phyloP scores from a whole-genome alignment of 805 yeast species.

The Clavispora phyllophila region DNA sequence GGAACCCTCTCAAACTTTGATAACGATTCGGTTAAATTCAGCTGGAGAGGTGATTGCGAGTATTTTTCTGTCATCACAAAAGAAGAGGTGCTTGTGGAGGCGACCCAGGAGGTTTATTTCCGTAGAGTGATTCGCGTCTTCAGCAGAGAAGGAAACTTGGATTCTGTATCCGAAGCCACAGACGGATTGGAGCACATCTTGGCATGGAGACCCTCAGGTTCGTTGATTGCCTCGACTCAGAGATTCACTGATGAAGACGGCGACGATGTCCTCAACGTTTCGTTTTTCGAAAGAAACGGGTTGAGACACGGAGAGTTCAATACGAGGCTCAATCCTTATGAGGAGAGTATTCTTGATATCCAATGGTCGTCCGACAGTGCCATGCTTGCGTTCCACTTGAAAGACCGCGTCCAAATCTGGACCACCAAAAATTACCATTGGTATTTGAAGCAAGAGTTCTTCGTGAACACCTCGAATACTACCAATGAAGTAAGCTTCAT shows the following conservation, averaged over 20 bases:
- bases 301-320: slow-evolving; percentile 83
- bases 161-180: slow-evolving; percentile 84
- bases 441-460: slow-evolving; percentile 83
- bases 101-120: slow-evolving; percentile 30
- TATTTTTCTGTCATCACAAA: slow-evolving; percentile 64
- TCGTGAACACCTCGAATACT: slow-evolving; percentile 21
- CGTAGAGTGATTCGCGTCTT: slow-evolving; percentile 83
- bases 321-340: slow-evolving; percentile 51
- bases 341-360: slow-evolving; percentile 44
- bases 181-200: slow-evolving; percentile 70
- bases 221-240: slow-evolving; percentile 78
- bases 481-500: slow-evolving; percentile 36
- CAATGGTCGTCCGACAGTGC: slow-evolving; percentile 84
- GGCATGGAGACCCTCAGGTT: slow-evolving; percentile 90
- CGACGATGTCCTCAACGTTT: slow-evolving; percentile 45
- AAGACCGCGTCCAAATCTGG: slow-evolving; percentile 76
- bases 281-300: slow-evolving; percentile 92
- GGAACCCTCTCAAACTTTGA: slow-evolving; percentile 64
- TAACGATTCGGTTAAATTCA: slow-evolving; percentile 41
- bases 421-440: slow-evolving; percentile 90
- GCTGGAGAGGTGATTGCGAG: slow-evolving; percentile 97
- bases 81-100: slow-evolving; percentile 46
- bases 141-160: slow-evolving; percentile 69
- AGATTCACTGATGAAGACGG: slow-evolving; percentile 53
- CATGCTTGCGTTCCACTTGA: slow-evolving; percentile 62